Base-by-base conservation (phyloP, 2,329 filamentous ascomycete species). In the Kalmusia sp. region DNA sequence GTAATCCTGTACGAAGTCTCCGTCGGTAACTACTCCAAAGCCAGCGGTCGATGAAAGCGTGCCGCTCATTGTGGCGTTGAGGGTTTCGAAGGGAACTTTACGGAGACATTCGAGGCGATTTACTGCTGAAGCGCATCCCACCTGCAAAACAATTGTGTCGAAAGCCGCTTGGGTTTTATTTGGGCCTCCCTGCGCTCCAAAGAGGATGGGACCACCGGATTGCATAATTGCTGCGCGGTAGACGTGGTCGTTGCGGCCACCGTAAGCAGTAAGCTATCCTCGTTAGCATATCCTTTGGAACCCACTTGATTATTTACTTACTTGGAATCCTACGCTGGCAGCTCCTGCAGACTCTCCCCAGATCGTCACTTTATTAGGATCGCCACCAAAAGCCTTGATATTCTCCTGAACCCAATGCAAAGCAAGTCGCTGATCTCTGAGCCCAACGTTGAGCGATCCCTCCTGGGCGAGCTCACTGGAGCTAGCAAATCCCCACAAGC, bases 11-110 rank as follows among this genome's bases (percentile, higher is more conserved):
- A 86, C 71, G 24, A 86, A 76, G 59, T 85, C 81, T 0, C 82
- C 81, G 56, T 87, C 84, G 27, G 84, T 65, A 34, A 69, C 74
- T 64, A 68, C 75, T 21, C 45, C 46, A 8, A 44, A 44, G 3
- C 54, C 51, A 33, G 57, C 35, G 58, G 30, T 35, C 17, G 19
- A 17, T 8, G 17, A 22, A 17, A 61, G 48, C 4, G 53, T 59
- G 14, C 63, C 64, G 30, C 75, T 72, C 71, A 69, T 2, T 72
- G 61, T 67, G 1, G 73, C 60, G 49, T 86, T 81, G 63, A 89
- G 83, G 1, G 72, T 79, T 2, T 82, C 75, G 69, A 87, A 89
- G n/a, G 81, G 76, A 1, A 84, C 71, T 1, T 69, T 70, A n/a
- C 89, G 85, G 6, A 93, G 81, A 35, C 70, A 74, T 15, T 58